phyloP scores from a whole-genome alignment of 192 early-diverging fungal species.

The Entophlyctis helioformis region DNA sequence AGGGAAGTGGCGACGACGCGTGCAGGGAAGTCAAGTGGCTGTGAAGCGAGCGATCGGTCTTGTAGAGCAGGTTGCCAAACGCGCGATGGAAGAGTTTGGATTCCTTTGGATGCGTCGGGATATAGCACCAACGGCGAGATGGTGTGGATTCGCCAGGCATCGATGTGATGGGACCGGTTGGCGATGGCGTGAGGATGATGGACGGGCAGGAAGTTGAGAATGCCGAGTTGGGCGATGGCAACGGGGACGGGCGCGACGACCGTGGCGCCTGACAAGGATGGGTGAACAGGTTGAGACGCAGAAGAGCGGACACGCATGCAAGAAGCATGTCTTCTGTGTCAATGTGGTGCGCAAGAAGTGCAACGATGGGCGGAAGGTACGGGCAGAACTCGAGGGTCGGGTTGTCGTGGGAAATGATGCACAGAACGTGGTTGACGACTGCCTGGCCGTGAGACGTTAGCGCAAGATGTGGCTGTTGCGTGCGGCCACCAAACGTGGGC shows the following conservation, averaged over 20 bases:
- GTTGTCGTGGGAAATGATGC: conserved; percentile 27
- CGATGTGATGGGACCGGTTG: too few species aligned
- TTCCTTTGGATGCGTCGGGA: conserved; percentile 29
- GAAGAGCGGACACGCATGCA: too few species aligned
- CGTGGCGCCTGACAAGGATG: too few species aligned
- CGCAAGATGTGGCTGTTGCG: conserved; percentile 9
- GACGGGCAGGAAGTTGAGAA: too few species aligned
- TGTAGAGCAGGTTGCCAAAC: conserved; percentile 25
- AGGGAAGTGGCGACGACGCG: conserved; percentile 10
- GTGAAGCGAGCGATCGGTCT: conserved; percentile 17
- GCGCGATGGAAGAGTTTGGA: conserved; percentile 22
- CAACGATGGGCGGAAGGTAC: conserved; percentile 17
- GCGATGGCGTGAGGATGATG: too few species aligned
- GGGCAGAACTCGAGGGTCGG: conserved; percentile 33
- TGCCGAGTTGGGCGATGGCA: conserved; percentile 20
- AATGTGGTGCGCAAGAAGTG: conserved; percentile 26
- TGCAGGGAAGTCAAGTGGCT: conserved; percentile 16
- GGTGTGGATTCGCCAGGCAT: too few species aligned
- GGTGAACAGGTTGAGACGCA: too few species aligned
- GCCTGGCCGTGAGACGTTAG: conserved; percentile 7
- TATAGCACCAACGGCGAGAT: conserved; percentile 29
- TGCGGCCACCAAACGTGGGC: conserved; percentile 25
- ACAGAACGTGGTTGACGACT: conserved; percentile 21
- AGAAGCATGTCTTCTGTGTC: conserved; percentile 16
- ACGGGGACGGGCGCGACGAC: too few species aligned